Percentiles rank a stretch among this genome's conserved stretches.
Conservation (phyloP, 257 asterid species). For the Plantago elongata region DNA sequence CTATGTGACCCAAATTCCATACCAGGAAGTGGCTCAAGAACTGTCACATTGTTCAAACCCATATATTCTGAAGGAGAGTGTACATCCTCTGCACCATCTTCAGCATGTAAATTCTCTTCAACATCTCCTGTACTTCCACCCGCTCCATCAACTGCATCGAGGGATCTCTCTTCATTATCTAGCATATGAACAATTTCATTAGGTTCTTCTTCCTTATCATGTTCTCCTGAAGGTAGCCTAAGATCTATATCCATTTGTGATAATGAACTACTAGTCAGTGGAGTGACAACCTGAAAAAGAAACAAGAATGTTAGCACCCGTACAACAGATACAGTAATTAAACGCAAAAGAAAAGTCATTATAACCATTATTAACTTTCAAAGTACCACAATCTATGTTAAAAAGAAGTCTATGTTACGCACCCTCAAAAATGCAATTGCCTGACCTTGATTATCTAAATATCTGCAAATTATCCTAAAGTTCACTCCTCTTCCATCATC, state of each 20-base stretch:
- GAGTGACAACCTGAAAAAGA: constrained; percentile 24
- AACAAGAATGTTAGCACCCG: constrained; percentile 16
- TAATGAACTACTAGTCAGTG: constrained; percentile 18
- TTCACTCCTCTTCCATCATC: no score
- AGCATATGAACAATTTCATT: constrained; percentile 59
- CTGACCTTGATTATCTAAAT: background rate
- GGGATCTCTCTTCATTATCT: constrained; percentile 65
- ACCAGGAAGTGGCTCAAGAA: constrained; percentile 95
- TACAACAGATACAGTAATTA: background rate
- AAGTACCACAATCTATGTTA: no score
- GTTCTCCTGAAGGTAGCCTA: constrained; percentile 82
- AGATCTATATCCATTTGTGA: constrained; percentile 82
- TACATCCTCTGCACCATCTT: constrained; percentile 62
- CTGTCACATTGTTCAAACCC: constrained; percentile 62
- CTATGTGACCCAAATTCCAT: constrained; percentile 97
- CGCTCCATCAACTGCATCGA: constrained; percentile 38
- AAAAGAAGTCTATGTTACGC: background rate
- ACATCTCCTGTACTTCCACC: constrained; percentile 43
- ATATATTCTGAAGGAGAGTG: constrained; percentile 44
- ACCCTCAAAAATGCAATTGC: constrained; percentile 3
- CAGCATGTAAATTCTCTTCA: constrained; percentile 50
- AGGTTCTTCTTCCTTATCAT: constrained; percentile 63
- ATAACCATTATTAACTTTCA: background rate
- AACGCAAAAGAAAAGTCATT: background rate
- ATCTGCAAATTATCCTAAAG: background rate